Base-by-base conservation (phyloP, 192 early-diverging fungal species). In the Rhizophagus prolifer region DNA sequence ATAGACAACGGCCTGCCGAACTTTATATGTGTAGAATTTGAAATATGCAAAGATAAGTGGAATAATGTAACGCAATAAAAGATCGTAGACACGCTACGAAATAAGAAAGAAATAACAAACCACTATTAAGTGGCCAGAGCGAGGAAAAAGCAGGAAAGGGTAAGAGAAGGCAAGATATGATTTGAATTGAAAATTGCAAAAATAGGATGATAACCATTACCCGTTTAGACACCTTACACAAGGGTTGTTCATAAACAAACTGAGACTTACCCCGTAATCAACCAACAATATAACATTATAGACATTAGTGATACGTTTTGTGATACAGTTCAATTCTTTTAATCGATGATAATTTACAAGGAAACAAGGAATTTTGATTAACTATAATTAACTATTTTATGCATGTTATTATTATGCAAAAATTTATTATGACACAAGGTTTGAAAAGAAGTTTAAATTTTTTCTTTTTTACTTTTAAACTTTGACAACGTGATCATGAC, bases 61-160 rank as follows among this genome's bases (percentile, higher is more conserved):
- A 54, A 21, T 54, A 54, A 54, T 54, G 16, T 54, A 54, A 21
- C 14, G 14, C 50, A 54, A 54, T 50, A 21, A 54, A 63, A 64
- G 62, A 30, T 64, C 62, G 14, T 64, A 64, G 16, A 64, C 30
- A 31, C 50, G 62, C 26, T 64, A 64, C 62, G 62, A 64, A 64
- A 28, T 31, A 64, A 30, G 2, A 25, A 62, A 25, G 6, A 60
- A 60, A 25, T 9, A 12, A 16, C 10, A 64, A n/a, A 50, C 61
- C 23, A 63, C 9, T 63, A 63, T 16, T 14, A 26, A 63, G 61
- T 63, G 12, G 61, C 9, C 26, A 25, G 12, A 64, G 26, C 61
- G 61, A 63, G 61, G 61, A 28, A 2, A 62, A 62, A 8, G 21
- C 28, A 4, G 30, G 19, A 23, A 63, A 28, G 62, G 28, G 14